These are phyloP conservation scores for Mycogone perniciosa DNA, from an alignment of 2,329 filamentous ascomycete species.

Conservation along the genomic window DNA sequence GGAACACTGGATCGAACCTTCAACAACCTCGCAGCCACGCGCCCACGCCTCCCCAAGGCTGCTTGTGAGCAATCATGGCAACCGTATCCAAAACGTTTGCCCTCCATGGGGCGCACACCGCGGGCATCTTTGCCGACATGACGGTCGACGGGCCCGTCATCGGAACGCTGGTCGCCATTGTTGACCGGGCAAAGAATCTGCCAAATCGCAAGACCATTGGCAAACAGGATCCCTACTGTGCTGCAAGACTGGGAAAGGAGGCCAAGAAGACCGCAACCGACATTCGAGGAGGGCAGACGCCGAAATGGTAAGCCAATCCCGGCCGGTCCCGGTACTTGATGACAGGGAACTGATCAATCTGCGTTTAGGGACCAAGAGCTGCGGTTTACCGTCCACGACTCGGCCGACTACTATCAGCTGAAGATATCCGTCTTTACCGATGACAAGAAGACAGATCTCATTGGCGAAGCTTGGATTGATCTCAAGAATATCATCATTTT, in stretches of 20 bases:
- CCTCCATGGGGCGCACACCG: conserved; percentile 66
- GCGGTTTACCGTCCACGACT: conserved; percentile 92
- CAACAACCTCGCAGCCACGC: background rate
- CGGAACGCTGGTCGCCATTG: conserved; percentile 83
- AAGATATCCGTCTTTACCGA: conserved; percentile 98
- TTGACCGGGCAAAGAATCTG: conserved; percentile 94
- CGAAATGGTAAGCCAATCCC: conserved; percentile 64
- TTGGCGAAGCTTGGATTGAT: conserved; percentile 88
- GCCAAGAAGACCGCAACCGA: conserved; percentile 96
- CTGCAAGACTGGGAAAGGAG: conserved; percentile 87
- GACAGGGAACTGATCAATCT: background rate
- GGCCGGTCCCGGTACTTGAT: background rate
- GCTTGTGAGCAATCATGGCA: conserved; percentile 36
- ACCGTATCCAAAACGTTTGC: conserved; percentile 48
- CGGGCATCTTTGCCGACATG: conserved; percentile 93
- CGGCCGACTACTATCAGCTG: conserved; percentile 89
- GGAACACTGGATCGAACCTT: background rate
- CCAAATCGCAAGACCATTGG: conserved; percentile 96
- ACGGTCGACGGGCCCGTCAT: conserved; percentile 87
- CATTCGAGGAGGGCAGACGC: conserved; percentile 88
- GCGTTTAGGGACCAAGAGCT: conserved; percentile 84
- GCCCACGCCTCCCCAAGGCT: conserved; percentile 10
- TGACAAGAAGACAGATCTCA: conserved; percentile 94
- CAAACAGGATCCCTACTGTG: conserved; percentile 97
- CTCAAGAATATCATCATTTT: conserved; percentile 72